Evolutionary conservation across 495 filamentous ascomycete species (phyloP), one percentile per base, ranked within the genome.

Genomic region (Tuber brumale): DNA sequence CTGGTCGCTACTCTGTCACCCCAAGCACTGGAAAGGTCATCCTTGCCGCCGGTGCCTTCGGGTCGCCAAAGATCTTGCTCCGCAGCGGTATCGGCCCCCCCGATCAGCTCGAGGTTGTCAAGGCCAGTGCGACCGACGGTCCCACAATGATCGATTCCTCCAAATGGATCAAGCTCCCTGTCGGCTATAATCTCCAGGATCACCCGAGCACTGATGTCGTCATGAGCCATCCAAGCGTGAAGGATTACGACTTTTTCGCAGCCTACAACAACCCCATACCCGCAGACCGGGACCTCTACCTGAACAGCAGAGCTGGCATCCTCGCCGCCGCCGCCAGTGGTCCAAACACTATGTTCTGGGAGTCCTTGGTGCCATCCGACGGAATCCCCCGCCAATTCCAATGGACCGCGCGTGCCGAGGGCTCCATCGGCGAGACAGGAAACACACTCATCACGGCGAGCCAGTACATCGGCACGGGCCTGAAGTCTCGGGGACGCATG

Each of bases 101-200:
- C n/a, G 88, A 90, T 76, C 88, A 90, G 84, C 88, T 92, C 27
- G 84, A 86, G 69, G 79, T 89, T 14, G 88, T 91, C 46, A 85
- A 88, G 76, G 82, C 83, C 72, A 88, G 87, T 4, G 83, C 85
- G 39, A 81, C 85, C 1, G 86, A 89, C 72, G 88, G 89, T 31
- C 82, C 88, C 12, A 85, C 83, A n/a, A 86, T 90, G 85, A 86
- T 89, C 76, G 83, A 76, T 3, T 70, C 42, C 70, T 78, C 83
- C 1, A 80, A 88, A 27, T 93, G 91, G 91, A 91, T 94, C 81
- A 85, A 89, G 77, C 86, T 92, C 23, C 92, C 92, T 35, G 92
- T 94, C 31, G 92, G 92, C 39, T 87, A 91, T 80, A 92, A 92
- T 81, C 83, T 93, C 66, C 88, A 90, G 76, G 92, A 94, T 82